A percentile compares a stretch with the other conserved stretches of the same genome.
These are phyloP conservation scores for Nannizzia gypsea DNA, from an alignment of 2,329 filamentous ascomycete species.

Conservation along the genomic window DNA sequence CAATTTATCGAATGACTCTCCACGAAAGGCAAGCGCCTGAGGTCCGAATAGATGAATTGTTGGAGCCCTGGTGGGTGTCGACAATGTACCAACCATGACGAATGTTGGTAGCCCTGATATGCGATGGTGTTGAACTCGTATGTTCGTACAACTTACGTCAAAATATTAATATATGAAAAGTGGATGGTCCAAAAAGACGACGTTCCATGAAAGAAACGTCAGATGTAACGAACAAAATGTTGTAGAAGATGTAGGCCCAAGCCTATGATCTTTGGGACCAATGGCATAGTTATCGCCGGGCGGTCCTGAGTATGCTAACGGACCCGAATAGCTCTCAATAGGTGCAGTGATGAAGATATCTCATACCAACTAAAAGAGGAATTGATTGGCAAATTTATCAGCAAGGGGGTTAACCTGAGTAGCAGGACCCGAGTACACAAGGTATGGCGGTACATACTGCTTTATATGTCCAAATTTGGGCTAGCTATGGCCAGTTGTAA, in stretches of 20 bases:
- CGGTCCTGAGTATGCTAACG: slow-evolving; percentile 2
- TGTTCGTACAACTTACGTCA: slow-evolving; percentile 1
- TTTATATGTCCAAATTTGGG: slow-evolving; percentile 1
- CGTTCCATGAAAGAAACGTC: neutral
- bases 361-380: neutral
- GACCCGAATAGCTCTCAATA: neutral
- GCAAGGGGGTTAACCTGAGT: slow-evolving; percentile 3
- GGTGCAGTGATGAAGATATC: neutral
- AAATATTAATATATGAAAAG: neutral
- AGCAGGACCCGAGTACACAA: neutral
- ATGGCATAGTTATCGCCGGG: slow-evolving; percentile 2
- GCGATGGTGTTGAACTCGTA: neutral
- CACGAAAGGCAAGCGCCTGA: slow-evolving; percentile 5
- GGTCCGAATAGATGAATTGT: slow-evolving; percentile 6
- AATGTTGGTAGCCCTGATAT: neutral
- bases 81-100: slow-evolving; percentile 4
- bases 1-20: neutral
- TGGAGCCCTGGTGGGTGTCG: neutral
- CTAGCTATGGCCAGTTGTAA: neutral
- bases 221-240: neutral
- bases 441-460: neutral
- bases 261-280: neutral
- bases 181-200: neutral
- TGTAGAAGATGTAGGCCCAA: neutral
- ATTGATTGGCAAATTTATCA: slow-evolving; percentile 1